Conservation (phyloP, 768 basidiomycete genomes). For the Kwoniella sp. region DNA sequence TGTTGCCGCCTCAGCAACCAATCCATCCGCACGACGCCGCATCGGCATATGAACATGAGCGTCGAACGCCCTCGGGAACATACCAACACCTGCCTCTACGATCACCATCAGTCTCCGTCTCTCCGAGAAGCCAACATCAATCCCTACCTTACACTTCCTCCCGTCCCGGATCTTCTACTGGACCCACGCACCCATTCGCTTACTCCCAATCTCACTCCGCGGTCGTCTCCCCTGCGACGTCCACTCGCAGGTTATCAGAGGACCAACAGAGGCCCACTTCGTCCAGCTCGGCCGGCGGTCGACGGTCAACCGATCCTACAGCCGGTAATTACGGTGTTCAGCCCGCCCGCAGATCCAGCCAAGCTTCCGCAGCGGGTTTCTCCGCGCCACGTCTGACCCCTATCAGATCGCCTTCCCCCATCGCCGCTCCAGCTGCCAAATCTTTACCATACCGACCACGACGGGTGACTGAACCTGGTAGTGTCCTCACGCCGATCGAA, state of each 20-base stretch:
- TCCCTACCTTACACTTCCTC: conserved; percentile 17
- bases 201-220: conserved; percentile 9
- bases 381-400: conserved; percentile 21
- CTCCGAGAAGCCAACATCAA: conserved; percentile 37
- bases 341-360: conserved; percentile 19
- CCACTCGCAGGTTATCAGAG: conserved; percentile 19
- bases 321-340: not conserved
- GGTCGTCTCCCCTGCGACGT: conserved; percentile 12
- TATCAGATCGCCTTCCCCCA: conserved; percentile 35
- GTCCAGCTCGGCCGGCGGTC: conserved; percentile 21
- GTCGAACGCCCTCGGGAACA: conserved; percentile 25
- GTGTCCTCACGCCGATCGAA: conserved; percentile 35
- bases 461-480: conserved; percentile 24
- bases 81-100: conserved; percentile 31
- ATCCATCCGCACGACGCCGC: conserved; percentile 25
- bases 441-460: conserved; percentile 37
- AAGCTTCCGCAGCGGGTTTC: conserved; percentile 13
- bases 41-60: conserved; percentile 22
- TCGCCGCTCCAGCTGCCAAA: conserved; percentile 7
- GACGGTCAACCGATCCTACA: conserved; percentile 12
- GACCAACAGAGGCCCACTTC: conserved; percentile 34
- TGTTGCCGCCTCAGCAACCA: conserved; percentile 40
- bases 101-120: conserved; percentile 48
- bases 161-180: conserved; percentile 20
- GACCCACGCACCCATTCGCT: conserved; percentile 19